phyloP scores from a whole-genome alignment of 805 yeast genomes.

The Kodamaea kaohsiungensis region DNA sequence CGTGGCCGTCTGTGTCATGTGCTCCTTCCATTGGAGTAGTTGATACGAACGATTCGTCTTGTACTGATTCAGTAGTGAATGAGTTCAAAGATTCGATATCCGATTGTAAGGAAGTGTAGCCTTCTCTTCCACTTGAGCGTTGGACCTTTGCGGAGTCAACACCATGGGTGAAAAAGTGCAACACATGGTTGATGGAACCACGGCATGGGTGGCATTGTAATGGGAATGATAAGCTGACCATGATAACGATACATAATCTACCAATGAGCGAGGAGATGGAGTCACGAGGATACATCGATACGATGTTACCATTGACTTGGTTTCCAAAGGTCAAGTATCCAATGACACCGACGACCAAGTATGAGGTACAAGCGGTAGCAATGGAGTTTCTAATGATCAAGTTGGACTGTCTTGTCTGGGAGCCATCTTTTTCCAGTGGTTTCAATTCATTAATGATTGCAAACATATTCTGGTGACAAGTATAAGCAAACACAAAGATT shows the following conservation, averaged over 20 bases:
- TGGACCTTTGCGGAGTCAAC: constrained; percentile 27
- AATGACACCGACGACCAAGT: constrained; percentile 60
- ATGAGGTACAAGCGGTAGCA: constrained; percentile 54
- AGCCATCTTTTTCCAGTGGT: constrained; percentile 35
- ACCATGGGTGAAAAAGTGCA: constrained; percentile 46
- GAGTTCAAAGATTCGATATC: constrained; percentile 25
- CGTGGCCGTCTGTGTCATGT: constrained; percentile 47
- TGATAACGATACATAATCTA: constrained; percentile 60
- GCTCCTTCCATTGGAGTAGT: constrained; percentile 50
- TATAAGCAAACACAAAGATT: constrained; percentile 75
- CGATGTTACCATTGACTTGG: constrained; percentile 62
- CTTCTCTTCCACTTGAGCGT: constrained; percentile 18
- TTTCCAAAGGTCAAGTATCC: constrained; percentile 80
- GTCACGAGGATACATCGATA: constrained; percentile 62
- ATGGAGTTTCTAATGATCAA: constrained; percentile 57
- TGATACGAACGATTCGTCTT: constrained; percentile 40
- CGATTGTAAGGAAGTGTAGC: constrained; percentile 30
- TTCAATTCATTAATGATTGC: constrained; percentile 70
- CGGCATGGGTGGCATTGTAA: constrained; percentile 82
- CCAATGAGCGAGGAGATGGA: constrained; percentile 53
- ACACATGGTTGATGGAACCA: constrained; percentile 67
- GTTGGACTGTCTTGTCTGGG: constrained; percentile 47
- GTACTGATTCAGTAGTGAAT: constrained; percentile 21
- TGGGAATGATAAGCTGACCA: constrained; percentile 79
- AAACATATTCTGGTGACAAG: constrained; percentile 81